Percentiles rank a stretch among this genome's conserved stretches.
Conservation (phyloP, 192 early-diverging fungal genomes). For the Physocladia obscura region DNA sequence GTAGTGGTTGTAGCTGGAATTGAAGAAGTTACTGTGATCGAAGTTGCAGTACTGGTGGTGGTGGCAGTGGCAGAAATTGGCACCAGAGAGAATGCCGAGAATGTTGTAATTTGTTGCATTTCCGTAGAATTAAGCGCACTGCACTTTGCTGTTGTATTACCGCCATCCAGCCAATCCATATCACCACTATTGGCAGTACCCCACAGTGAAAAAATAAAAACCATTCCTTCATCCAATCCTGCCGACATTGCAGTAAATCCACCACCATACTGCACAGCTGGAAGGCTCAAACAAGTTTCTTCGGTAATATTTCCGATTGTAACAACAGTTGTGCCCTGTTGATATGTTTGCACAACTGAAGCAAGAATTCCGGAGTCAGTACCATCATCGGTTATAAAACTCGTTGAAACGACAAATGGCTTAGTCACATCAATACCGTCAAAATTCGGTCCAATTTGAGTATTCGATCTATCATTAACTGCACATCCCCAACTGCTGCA, state of each 20-base stretch:
- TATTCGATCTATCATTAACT: not conserved
- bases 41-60: too few species aligned
- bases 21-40: too few species aligned
- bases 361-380: not conserved
- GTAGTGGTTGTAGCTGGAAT: too few species aligned
- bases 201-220: not conserved
- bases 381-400: not conserved
- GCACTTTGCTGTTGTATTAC: not conserved
- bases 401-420: not conserved
- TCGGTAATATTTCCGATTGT: not conserved
- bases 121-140: too few species aligned
- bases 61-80: too few species aligned
- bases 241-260: not conserved
- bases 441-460: not conserved
- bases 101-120: too few species aligned
- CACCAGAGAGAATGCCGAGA: too few species aligned
- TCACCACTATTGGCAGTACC: not conserved
- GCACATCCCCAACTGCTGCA: not conserved
- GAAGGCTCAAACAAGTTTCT: not conserved
- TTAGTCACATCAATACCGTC: not conserved
- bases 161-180: not conserved
- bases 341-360: not conserved
- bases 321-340: not conserved
- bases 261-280: not conserved
- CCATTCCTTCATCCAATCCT: constrained; percentile 1